Conservation (phyloP, 805 yeast species). For the Komagataella ulmi region DNA sequence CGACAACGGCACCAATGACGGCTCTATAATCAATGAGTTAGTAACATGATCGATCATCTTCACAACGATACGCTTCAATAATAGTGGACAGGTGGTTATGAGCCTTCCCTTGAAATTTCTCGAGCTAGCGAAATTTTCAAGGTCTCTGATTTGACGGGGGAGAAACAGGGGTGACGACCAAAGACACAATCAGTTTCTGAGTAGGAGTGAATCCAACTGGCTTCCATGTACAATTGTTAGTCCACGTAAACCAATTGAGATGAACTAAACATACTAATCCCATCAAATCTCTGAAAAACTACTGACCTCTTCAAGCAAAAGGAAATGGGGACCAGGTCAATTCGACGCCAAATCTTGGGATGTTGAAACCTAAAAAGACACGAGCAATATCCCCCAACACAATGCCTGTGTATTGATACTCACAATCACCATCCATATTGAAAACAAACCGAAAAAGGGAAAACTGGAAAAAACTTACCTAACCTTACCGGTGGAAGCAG, state of each 20-base stretch:
- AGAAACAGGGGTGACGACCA: not conserved
- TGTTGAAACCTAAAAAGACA: not conserved
- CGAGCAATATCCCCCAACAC: not conserved
- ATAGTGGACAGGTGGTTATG: conserved; percentile 7
- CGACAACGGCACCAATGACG: conserved; percentile 98
- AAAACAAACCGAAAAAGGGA: not conserved
- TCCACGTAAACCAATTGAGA: not conserved
- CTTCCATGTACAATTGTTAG: not conserved
- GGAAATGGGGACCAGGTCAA: not conserved
- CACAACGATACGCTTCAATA: not conserved
- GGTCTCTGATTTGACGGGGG: conserved; percentile 5
- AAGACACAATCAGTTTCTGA: not conserved
- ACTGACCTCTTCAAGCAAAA: not conserved
- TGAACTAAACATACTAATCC: not conserved
- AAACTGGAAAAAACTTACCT: conserved; percentile 42
- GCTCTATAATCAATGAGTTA: conserved; percentile 40
- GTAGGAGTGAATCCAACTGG: not conserved
- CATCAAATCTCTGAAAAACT: not conserved
- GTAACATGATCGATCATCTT: conserved; percentile 5
- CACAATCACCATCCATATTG: not conserved
- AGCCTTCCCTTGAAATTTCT: conserved; percentile 7
- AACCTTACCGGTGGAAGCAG: conserved; percentile 71
- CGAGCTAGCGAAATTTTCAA: conserved; percentile 4
- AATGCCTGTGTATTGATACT: not conserved
- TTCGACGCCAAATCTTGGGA: not conserved